phyloP scores from a whole-genome alignment of 306 rosid species.

The Cajanus cajan region DNA sequence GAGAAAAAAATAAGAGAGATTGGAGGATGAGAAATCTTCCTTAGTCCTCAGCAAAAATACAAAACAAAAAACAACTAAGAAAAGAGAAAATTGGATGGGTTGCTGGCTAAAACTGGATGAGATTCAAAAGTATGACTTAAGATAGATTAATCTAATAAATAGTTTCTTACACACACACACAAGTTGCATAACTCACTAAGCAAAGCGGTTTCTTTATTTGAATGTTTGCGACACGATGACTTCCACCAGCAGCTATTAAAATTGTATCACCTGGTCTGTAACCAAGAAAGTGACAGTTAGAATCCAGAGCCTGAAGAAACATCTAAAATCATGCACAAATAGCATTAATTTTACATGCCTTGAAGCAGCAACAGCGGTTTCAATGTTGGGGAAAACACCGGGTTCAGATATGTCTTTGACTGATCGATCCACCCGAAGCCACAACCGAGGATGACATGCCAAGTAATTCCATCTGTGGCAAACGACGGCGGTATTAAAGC shows the following conservation, averaged over 20 bases:
- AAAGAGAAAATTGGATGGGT: neutral
- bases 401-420: conserved; percentile 65
- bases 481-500: conserved; percentile 99
- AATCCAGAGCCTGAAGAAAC: neutral
- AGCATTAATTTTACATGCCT: conserved; percentile 47
- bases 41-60: neutral
- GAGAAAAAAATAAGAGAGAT: neutral
- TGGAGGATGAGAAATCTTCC: neutral
- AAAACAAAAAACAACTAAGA: neutral
- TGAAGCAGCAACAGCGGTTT: conserved; percentile 85
- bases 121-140: neutral
- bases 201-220: conserved; percentile 87
- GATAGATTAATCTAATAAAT: neutral
- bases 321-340: neutral
- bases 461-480: conserved; percentile 97
- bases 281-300: conserved; percentile 16
- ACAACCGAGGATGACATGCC: conserved; percentile 94
- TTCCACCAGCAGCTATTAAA: conserved; percentile 87
- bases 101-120: conserved; percentile 5
- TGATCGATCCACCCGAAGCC: conserved; percentile 93
- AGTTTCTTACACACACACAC: neutral
- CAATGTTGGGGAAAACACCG: conserved; percentile 78
- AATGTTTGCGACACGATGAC: conserved; percentile 71
- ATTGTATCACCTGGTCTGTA: conserved; percentile 94
- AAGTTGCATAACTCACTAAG: conserved; percentile 59